Conservation (phyloP, 139 green algal species). For the Microglena sp. region DNA sequence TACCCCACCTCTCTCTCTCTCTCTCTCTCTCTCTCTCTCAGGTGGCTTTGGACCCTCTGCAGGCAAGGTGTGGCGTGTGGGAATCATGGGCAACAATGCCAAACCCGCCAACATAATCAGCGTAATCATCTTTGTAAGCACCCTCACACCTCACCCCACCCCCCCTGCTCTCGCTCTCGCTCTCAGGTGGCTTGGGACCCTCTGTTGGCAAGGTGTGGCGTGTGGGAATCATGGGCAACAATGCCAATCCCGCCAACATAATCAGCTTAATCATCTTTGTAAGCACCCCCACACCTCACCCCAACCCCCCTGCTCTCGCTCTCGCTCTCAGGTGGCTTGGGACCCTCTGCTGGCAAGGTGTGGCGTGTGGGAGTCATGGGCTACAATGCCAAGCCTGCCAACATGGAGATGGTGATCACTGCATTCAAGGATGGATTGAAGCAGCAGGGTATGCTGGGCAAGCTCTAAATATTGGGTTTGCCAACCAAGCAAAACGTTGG, state of each 20-base stretch:
- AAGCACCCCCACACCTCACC: too few relatives aligned
- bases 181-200: conserved; percentile 55
- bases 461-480: too few relatives aligned
- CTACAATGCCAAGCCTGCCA: conserved; percentile 72
- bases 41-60: conserved; percentile 64
- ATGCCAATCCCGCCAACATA: conserved; percentile 67
- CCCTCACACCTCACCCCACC: too few relatives aligned
- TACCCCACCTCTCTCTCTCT: too few relatives aligned
- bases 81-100: conserved; percentile 84
- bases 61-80: conserved; percentile 72
- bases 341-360: conserved; percentile 66
- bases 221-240: conserved; percentile 82
- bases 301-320: too few relatives aligned
- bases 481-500: too few relatives aligned
- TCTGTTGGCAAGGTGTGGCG: conserved; percentile 67
- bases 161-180: too few relatives aligned
- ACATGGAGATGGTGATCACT: conserved; percentile 66
- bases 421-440: conserved; percentile 72
- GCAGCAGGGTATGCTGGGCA: too few relatives aligned
- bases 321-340: conserved; percentile 52
- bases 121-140: too few relatives aligned
- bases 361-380: conserved; percentile 79
- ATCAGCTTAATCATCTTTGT: too few relatives aligned
- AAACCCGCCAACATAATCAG: conserved; percentile 64
- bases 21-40: too few relatives aligned